These are phyloP conservation scores for Scytalidium lignicola DNA, from an alignment of 2,329 filamentous ascomycete species.

Conservation along the genomic window DNA sequence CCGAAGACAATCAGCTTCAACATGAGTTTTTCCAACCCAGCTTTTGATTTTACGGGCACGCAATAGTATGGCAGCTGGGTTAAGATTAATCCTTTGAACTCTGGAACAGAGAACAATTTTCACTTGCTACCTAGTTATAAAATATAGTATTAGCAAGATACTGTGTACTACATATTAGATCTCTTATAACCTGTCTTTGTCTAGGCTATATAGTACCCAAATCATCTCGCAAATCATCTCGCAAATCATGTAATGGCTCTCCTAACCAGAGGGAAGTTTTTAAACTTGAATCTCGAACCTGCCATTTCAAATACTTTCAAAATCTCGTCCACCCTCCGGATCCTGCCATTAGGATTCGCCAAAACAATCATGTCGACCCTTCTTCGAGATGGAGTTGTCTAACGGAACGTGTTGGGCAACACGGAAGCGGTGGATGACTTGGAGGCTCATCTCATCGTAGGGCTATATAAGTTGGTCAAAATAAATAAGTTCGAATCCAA, in stretches of 20 bases:
- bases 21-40: no score
- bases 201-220: no score
- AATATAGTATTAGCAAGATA: no score
- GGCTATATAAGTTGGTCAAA: no score
- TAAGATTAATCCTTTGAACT: no score
- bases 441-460: conserved; percentile 19
- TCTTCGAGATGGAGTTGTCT: conserved; percentile 10
- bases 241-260: background rate
- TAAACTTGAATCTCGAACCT: conserved; percentile 15
- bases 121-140: no score
- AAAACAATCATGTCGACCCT: conserved; percentile 29
- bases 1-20: conserved; percentile 35
- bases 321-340: conserved; percentile 29
- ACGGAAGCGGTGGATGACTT: conserved; percentile 26
- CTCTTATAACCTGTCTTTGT: no score
- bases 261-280: conserved; percentile 1
- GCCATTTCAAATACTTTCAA: conserved; percentile 22
- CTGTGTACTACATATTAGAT: no score
- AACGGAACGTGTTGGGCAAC: conserved; percentile 26
- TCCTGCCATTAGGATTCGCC: conserved; percentile 27
- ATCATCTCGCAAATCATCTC: background rate
- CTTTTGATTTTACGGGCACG: no score
- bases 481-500: no score
- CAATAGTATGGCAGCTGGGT: no score
- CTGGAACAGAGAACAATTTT: no score